Base-by-base conservation (phyloP, 164 flowering plant genomes). In the Tetracentron sinense region DNA sequence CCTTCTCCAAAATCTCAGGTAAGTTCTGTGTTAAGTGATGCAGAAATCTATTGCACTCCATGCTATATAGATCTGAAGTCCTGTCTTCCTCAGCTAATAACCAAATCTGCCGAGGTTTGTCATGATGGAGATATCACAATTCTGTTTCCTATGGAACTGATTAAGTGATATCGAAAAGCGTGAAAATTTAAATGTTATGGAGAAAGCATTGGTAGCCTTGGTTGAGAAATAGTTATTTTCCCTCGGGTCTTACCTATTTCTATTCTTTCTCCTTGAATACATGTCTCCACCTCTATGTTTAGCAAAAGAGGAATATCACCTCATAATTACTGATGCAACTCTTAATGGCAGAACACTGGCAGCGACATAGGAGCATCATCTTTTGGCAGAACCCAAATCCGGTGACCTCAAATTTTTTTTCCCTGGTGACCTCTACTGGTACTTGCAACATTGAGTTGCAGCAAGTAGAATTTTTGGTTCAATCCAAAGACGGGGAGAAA, bases 1-100 rank as follows among this genome's bases (percentile, higher is more conserved):
- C 98, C 98, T 62, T 89, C 96, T n/a, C 93, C 92, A 16, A 91
- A 91, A 71, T 89, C 93, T 60, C 94, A 89, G 89, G 98, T 82
- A 74, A 68, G 21, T n/a, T 6, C 3, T n/a, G 21, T 17, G 14
- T 47, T 47, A 19, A 21, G 0, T 3, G 4, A 4, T 47, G 38
- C 38, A 33, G 4, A 33, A 33, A 33, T 33, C 27, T 21, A 20
- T 50, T 29, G 12, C 33, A 46, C 25, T n/a, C 11, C 16, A 20
- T 21, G 14, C 10, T 33, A 14, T 42, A 12, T 60, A 0, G 50
- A 21, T 38, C 17, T 52, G 16, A 33, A 38, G 30, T 22, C 20
- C 19, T 42, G 16, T 46, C 20, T 47, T 28, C 27, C 7, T 46
- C 29, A 25, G 33, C 62, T 42, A 44, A 46, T 44, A 44, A 12